phyloP scores from a whole-genome alignment of 352 stramenopile species.

The Pythium monospermum region DNA sequence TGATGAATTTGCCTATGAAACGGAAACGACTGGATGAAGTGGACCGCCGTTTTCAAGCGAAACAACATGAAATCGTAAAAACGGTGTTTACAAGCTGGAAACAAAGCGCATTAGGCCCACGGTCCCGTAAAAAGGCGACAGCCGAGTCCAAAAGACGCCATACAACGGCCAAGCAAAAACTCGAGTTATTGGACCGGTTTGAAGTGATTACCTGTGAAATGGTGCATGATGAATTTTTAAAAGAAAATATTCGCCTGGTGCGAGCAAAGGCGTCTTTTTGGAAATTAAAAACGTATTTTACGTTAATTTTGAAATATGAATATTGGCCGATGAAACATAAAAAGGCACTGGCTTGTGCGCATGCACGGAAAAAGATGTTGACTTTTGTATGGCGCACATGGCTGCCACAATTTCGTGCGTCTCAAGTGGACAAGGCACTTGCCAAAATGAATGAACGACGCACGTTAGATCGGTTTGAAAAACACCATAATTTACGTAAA shows the following conservation, averaged over 20 bases:
- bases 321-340: constrained; percentile 46
- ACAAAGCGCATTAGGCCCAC: constrained; percentile 39
- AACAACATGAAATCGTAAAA: constrained; percentile 33
- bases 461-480: constrained; percentile 62
- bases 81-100: constrained; percentile 53
- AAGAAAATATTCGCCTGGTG: constrained; percentile 66
- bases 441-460: constrained; percentile 39
- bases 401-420: constrained; percentile 40
- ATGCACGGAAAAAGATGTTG: constrained; percentile 34
- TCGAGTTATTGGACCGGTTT: constrained; percentile 60
- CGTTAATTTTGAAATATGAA: constrained; percentile 32
- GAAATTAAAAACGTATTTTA: constrained; percentile 48
- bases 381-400: constrained; percentile 30
- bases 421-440: constrained; percentile 59
- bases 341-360: constrained; percentile 21
- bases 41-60: constrained; percentile 38
- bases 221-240: constrained; percentile 75
- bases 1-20: constrained; percentile 63
- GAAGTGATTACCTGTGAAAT: constrained; percentile 70
- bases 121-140: constrained; percentile 48
- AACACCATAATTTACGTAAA: constrained; percentile 62
- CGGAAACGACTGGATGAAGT: constrained; percentile 49
- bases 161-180: constrained; percentile 36
- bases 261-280: constrained; percentile 26
- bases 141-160: constrained; percentile 41